These are phyloP conservation scores for Globisporangium yorkense DNA, from an alignment of 352 stramenopile genomes.

Conservation along the genomic window DNA sequence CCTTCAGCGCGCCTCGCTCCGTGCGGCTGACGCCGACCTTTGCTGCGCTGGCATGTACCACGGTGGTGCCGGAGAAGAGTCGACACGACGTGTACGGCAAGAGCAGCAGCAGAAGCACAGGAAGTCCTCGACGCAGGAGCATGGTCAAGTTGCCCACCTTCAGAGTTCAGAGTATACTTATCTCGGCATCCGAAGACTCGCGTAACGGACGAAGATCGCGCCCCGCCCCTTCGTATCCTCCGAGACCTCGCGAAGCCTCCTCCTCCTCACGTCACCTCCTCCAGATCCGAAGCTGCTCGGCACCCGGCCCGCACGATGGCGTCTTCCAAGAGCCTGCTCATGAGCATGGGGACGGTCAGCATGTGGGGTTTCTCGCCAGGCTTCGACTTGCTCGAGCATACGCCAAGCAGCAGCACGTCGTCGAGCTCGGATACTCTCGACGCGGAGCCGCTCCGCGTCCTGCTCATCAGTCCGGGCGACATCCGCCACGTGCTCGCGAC, in stretches of 20 bases:
- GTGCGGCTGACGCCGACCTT: conserved; percentile 16
- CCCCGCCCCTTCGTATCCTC: too few relatives aligned
- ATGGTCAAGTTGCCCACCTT: background rate
- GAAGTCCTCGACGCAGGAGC: background rate
- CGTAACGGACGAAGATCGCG: too few relatives aligned
- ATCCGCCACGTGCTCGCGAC: conserved; percentile 68
- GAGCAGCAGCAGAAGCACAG: background rate
- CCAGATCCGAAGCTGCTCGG: background rate
- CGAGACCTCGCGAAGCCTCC: too few relatives aligned
- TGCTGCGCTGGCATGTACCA: background rate
- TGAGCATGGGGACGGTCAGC: conserved; percentile 75
- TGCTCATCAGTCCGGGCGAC: conserved; percentile 67
- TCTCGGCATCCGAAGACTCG: too few relatives aligned
- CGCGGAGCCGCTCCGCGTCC: conserved; percentile 34
- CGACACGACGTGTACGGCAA: background rate
- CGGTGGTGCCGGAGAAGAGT: background rate
- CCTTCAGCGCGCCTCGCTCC: conserved; percentile 56
- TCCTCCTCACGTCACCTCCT: background rate
- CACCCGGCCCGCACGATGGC: background rate
- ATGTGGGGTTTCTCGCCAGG: conserved; percentile 86
- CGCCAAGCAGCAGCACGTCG: background rate
- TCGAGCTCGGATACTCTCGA: background rate
- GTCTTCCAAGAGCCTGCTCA: conserved; percentile 38
- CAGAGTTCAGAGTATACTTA: background rate
- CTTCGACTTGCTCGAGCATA: conserved; percentile 39